phyloP scores from a whole-genome alignment of 2,329 filamentous ascomycete species.

The Colletotrichum tropicale region DNA sequence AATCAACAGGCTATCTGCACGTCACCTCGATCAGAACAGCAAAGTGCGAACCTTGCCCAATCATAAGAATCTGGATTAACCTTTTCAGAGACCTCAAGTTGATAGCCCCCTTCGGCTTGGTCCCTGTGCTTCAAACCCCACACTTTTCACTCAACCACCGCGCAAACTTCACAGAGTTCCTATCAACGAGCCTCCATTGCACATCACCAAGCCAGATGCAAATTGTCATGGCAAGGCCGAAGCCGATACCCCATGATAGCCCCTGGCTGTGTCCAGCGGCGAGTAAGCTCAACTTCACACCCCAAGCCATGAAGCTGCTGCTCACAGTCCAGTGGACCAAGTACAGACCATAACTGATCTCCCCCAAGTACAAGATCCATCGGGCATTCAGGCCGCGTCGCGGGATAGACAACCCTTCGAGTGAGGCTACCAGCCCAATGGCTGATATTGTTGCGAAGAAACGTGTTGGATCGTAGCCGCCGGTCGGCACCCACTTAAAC shows the following conservation, averaged over 20 bases:
- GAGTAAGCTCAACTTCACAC: not conserved
- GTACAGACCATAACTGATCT: constrained; percentile 67
- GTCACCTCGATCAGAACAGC: no score
- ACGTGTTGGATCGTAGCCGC: not conserved
- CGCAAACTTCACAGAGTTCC: constrained; percentile 47
- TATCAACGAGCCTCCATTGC: constrained; percentile 49
- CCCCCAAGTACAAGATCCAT: constrained; percentile 66
- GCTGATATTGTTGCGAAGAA: not conserved
- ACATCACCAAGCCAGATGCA: constrained; percentile 49
- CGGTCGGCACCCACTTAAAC: constrained; percentile 10
- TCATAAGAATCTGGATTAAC: no score
- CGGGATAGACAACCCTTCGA: constrained; percentile 38
- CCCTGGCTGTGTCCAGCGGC: not conserved
- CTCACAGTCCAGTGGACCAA: constrained; percentile 58
- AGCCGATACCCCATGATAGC: not conserved
- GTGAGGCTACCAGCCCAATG: not conserved
- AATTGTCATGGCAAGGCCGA: not conserved
- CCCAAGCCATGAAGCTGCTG: not conserved
- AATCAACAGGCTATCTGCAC: no score
- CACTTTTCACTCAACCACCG: constrained; percentile 36
- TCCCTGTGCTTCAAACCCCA: not conserved
- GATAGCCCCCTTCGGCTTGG: not conserved
- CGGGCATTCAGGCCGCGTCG: constrained; percentile 61
- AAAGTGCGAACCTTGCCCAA: no score
- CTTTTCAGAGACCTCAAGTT: not conserved